Conservation (phyloP, 2,329 filamentous ascomycete genomes). For the Zalaria obscura region DNA sequence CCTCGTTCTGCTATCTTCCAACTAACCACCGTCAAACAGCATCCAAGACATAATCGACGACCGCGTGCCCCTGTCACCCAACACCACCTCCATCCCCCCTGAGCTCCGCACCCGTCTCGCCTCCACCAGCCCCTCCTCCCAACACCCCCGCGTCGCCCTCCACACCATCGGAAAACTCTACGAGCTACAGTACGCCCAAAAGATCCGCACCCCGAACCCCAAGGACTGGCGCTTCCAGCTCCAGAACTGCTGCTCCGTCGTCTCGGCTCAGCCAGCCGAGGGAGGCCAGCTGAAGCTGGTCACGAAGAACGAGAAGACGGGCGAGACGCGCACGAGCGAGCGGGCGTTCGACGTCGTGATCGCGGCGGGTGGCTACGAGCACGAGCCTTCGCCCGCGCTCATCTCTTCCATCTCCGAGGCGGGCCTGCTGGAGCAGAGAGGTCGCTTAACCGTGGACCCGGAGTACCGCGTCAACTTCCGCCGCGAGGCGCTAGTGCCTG, state of each 20-base stretch:
- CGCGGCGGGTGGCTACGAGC: constrained; percentile 9
- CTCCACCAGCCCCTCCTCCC: constrained; percentile 2
- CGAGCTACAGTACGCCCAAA: constrained; percentile 11
- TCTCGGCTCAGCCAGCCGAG: constrained; percentile 4
- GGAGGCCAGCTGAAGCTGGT: constrained; percentile 6
- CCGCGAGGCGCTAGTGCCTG: constrained; percentile 6
- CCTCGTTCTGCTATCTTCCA: no score
- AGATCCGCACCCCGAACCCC: constrained; percentile 8
- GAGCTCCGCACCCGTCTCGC: constrained; percentile 8
- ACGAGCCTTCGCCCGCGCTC: background rate
- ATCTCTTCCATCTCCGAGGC: constrained; percentile 4
- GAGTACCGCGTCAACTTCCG: constrained; percentile 13
- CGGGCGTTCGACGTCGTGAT: constrained; percentile 10
- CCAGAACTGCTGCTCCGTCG: constrained; percentile 6
- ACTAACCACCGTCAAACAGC: constrained; percentile 1
- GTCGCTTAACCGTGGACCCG: constrained; percentile 7
- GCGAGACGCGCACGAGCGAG: constrained; percentile 4
- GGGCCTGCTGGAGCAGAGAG: constrained; percentile 7
- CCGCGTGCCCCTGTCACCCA: background rate
- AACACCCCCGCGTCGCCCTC: constrained; percentile 9
- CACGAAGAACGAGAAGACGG: constrained; percentile 7
- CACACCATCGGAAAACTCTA: constrained; percentile 11
- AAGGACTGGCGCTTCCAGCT: constrained; percentile 11
- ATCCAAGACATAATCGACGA: constrained; percentile 6
- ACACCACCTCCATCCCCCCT: constrained; percentile 6